Evolutionary conservation across 2,329 filamentous ascomycete species (phyloP).

Genomic region (Apiospora rasikravindrae): DNA sequence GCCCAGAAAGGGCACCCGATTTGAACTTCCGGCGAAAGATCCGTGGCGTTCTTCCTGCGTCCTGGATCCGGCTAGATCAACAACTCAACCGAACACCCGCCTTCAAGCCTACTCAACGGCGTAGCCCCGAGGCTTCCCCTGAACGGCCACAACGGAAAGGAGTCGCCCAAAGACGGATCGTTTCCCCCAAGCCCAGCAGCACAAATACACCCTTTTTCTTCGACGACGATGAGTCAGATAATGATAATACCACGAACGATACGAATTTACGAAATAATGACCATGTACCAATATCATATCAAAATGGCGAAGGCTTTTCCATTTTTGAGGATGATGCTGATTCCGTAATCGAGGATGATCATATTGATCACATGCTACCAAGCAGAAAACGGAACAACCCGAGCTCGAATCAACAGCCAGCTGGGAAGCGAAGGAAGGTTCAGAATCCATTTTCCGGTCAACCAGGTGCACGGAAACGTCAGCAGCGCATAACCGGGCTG

Average conservation of each 20-base stretch:
- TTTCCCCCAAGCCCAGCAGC: conserved; percentile 35
- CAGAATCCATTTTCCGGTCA: conserved; percentile 40
- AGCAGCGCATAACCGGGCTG: conserved; percentile 38
- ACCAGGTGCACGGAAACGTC: conserved; percentile 32
- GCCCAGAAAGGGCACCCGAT: conserved; percentile 35
- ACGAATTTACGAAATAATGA: conserved; percentile 31
- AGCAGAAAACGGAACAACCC: conserved; percentile 46
- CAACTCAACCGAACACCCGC: conserved; percentile 42
- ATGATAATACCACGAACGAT: conserved; percentile 31
- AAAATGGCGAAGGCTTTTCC: conserved; percentile 21
- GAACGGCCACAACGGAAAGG: conserved; percentile 50
- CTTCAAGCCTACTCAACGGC: conserved; percentile 36
- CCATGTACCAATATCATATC: conserved; percentile 7
- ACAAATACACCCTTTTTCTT: conserved; percentile 45
- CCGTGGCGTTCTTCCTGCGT: conserved; percentile 68
- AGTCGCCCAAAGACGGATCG: conserved; percentile 52
- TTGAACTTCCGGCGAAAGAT: conserved; percentile 44
- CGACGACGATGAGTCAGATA: conserved; percentile 53
- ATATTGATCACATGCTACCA: conserved; percentile 56
- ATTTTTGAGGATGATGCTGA: conserved; percentile 42
- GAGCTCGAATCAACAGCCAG: conserved; percentile 30
- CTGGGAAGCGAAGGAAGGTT: conserved; percentile 37
- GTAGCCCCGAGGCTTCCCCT: conserved; percentile 41
- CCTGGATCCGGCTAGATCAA: conserved; percentile 67
- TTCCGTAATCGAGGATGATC: conserved; percentile 56